Evolutionary conservation across 805 yeast species (phyloP).

Genomic region (Scheffersomyces amazonensis): DNA sequence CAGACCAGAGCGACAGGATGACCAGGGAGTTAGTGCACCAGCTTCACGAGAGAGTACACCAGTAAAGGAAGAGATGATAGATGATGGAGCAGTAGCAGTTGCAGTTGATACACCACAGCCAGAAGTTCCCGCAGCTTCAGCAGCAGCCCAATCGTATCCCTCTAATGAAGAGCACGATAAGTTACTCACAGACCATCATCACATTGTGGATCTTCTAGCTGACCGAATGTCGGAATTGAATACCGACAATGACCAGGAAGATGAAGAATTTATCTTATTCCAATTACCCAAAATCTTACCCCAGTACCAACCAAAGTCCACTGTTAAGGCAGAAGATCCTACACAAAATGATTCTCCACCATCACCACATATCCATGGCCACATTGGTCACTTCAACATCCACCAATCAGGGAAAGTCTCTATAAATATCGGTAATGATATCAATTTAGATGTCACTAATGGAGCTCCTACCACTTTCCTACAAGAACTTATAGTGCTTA

Average conservation of each 20-base stretch:
- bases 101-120: conserved; percentile 20
- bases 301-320: conserved; percentile 16
- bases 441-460: conserved; percentile 59
- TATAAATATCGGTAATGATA: conserved; percentile 66
- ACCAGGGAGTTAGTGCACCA: conserved; percentile 16
- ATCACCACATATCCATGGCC: conserved; percentile 39
- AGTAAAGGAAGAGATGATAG: conserved; percentile 17
- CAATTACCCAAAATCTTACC: conserved; percentile 52
- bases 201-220: conserved; percentile 25
- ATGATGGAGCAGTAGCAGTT: conserved; percentile 29
- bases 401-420: conserved; percentile 85
- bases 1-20: conserved; percentile 56
- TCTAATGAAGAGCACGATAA: conserved; percentile 27
- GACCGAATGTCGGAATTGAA: conserved; percentile 17
- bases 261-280: conserved; percentile 32
- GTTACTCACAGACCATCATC: conserved; percentile 27
- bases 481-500: conserved; percentile 69
- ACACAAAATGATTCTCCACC: not conserved
- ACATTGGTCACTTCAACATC: conserved; percentile 67
- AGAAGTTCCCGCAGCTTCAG: conserved; percentile 20
- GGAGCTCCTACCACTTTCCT: conserved; percentile 70
- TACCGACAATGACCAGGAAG: conserved; percentile 9
- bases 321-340: conserved; percentile 9
- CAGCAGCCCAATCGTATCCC: conserved; percentile 16
- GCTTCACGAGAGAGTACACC: conserved; percentile 7